Evolutionary conservation across 441 rosid species (phyloP), one percentile per base, ranked within the genome.

Genomic region (Erysimum pusillum): DNA sequence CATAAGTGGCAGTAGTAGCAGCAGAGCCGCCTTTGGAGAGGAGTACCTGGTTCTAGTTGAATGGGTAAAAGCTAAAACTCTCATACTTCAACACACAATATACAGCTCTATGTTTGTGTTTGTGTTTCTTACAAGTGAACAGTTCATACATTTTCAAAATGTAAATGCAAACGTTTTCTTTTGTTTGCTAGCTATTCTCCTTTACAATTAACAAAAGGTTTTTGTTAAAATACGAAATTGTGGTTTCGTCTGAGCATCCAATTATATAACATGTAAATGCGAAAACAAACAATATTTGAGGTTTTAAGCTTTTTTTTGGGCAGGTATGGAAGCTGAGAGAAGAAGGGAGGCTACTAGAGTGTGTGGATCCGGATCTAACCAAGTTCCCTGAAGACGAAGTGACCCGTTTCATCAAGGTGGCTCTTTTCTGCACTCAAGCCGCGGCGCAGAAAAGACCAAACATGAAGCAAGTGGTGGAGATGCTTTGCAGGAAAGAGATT

Each of bases 271-370:
- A 66, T 56, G 61, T 83, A 54, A 57, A 52, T 74, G 44, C 9
- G 22, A 17, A 22, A 25, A 36, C 10, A 49, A 45, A 28, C 14
- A 58, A 12, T 34, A 51, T 12, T 22, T 0, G 17, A 41, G 45
- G 49, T n/a, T 25, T 57, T 38, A 64, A 38, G 39, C 12, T 49
- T 53, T 79, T 78, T 79, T 22, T 73, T 56, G 62, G 79, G 80
- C 89, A 96, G 99, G 78, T 97, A 6, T 96, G 99, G 99, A 89
- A 91, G 82, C 84, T 96, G 65, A 87, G 78, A 82, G 82, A 84
- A 61, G 94, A 90, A 80, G 89, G 80, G 46, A 84, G 91, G 76
- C 88, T 93, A 44, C 78, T 89, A 61, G 93, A 91, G 6, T 71
- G 91, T 20, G 91, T 90, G n/a, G 99, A 96, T 82, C 88, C 87